Conservation (phyloP, 306 rosid genomes). For the Cotoneaster glaucophyllus region DNA sequence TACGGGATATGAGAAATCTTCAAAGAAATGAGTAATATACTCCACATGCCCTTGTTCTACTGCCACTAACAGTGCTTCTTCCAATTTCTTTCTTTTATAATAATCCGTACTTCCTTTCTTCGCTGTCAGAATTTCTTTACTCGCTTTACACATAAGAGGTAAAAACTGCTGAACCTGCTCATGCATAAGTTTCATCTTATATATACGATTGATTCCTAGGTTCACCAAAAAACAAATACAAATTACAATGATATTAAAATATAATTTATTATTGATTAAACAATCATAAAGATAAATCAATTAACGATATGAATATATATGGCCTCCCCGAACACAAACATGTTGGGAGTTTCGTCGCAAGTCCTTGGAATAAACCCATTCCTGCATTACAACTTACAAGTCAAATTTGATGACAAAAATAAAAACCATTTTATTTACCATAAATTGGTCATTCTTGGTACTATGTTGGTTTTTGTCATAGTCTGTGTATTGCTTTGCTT, state of each 20-base stretch:
- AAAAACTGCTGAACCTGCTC: neutral
- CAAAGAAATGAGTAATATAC: neutral
- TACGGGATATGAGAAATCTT: neutral
- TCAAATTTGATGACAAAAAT: neutral
- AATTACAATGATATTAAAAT: neutral
- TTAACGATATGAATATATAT: neutral
- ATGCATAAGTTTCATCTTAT: neutral
- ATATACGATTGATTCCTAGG: neutral
- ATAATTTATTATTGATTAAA: too few species aligned
- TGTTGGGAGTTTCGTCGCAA: neutral
- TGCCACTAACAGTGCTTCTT: neutral
- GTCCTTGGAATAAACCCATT: neutral
- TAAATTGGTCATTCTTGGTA: too few species aligned
- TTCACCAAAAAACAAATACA: too few species aligned
- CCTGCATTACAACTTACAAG: neutral
- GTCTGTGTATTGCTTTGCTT: too few species aligned
- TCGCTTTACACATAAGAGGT: neutral
- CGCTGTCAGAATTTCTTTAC: too few species aligned
- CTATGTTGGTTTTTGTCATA: too few species aligned
- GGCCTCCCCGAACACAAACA: neutral
- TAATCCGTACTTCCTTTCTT: too few species aligned
- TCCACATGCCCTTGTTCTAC: neutral
- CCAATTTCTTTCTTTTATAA: neutral
- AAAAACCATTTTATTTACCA: too few species aligned
- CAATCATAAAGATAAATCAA: neutral